phyloP scores from a whole-genome alignment of 345 rosid genomes.

The Citrus mangshanensis region DNA sequence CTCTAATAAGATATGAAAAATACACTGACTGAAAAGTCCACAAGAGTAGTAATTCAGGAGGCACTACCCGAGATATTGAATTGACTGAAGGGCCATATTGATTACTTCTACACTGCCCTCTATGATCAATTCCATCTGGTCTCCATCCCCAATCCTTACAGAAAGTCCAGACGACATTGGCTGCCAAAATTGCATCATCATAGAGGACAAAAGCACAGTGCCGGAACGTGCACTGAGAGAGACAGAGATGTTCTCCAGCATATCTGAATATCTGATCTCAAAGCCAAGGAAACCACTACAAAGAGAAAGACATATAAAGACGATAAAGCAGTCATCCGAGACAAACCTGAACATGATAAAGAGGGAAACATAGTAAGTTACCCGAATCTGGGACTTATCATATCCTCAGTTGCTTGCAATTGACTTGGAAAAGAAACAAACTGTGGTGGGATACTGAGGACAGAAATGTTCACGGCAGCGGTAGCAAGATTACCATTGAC shows the following conservation, averaged over 20 bases:
- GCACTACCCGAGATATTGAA: constrained; percentile 83
- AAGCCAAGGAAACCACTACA: constrained; percentile 73
- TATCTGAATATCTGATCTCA: constrained; percentile 66
- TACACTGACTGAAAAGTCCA: background rate
- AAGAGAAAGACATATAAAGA: background rate
- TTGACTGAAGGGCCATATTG: constrained; percentile 64
- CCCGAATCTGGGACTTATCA: constrained; percentile 71
- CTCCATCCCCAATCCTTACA: constrained; percentile 38
- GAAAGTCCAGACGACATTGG: constrained; percentile 50
- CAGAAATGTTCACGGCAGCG: constrained; percentile 50
- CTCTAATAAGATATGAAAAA: background rate
- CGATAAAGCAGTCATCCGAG: background rate
- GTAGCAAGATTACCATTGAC: constrained; percentile 62
- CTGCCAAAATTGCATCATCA: constrained; percentile 65
- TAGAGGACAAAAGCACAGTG: constrained; percentile 51
- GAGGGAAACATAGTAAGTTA: constrained; percentile 4
- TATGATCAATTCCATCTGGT: constrained; percentile 43
- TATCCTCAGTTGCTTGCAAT: constrained; percentile 77
- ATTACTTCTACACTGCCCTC: constrained; percentile 64
- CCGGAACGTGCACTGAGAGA: constrained; percentile 59
- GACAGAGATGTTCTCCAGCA: constrained; percentile 63
- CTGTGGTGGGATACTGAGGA: constrained; percentile 82
- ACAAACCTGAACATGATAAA: background rate
- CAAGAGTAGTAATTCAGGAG: background rate
- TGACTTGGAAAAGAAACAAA: constrained; percentile 61